These are phyloP conservation scores for Tylopilus orsonianus DNA, from an alignment of 1,284 basidiomycete genomes.

Conservation along the genomic window DNA sequence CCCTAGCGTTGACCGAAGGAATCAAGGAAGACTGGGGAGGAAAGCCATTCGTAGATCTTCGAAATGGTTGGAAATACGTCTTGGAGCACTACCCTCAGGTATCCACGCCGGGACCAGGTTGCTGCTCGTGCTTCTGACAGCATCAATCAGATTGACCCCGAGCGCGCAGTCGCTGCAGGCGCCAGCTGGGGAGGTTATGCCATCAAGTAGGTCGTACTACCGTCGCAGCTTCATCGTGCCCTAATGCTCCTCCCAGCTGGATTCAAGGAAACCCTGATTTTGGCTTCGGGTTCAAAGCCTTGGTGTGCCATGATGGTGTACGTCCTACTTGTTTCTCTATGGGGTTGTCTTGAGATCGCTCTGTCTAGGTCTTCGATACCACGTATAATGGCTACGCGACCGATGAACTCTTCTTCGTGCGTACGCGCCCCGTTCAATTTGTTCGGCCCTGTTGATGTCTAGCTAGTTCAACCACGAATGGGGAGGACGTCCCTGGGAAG, in stretches of 20 bases:
- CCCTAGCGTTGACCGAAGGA: constrained; percentile 74
- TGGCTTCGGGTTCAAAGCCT: constrained; percentile 83
- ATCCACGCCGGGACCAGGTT: background rate
- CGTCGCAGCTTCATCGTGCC: background rate
- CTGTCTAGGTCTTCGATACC: constrained; percentile 61
- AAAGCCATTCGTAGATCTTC: constrained; percentile 81
- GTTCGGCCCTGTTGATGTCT: background rate
- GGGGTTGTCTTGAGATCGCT: background rate
- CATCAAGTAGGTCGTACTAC: constrained; percentile 58
- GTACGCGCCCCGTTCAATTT: constrained; percentile 25
- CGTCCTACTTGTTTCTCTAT: constrained; percentile 18
- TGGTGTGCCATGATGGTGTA: constrained; percentile 89
- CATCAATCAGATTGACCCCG: constrained; percentile 65
- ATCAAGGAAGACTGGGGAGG: constrained; percentile 83
- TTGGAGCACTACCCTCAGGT: constrained; percentile 75
- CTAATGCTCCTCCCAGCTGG: constrained; percentile 59
- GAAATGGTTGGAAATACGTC: constrained; percentile 72
- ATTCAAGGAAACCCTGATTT: constrained; percentile 90
- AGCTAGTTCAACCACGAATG: constrained; percentile 79
- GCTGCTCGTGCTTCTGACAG: constrained; percentile 10
- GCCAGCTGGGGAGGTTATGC: constrained; percentile 84
- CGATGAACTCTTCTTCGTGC: constrained; percentile 84
- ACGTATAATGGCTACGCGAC: constrained; percentile 77
- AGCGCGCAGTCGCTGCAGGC: constrained; percentile 79
- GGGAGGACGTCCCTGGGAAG: constrained; percentile 77